Conservation (phyloP, 2,329 filamentous ascomycete genomes). For the Phaeosphaeria sp. region DNA sequence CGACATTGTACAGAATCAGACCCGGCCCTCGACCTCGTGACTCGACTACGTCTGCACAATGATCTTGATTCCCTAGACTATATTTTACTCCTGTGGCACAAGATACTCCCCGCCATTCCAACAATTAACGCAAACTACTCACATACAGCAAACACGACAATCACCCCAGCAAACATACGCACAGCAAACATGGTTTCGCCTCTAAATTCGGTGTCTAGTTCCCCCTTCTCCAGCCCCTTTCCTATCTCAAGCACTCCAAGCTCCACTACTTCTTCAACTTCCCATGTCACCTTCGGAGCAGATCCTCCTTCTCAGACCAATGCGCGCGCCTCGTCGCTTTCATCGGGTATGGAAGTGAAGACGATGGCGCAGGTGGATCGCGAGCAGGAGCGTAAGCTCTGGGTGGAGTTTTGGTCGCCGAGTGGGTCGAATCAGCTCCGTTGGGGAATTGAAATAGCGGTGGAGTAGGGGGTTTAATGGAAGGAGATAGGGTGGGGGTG, state of each 20-base stretch:
- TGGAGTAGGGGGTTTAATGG: no score
- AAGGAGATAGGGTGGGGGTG: not conserved
- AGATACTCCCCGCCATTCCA: not conserved
- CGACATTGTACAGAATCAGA: not conserved
- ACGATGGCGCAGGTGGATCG: not conserved
- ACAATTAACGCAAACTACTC: not conserved
- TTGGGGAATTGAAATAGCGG: no score
- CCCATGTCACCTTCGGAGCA: not conserved
- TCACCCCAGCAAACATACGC: not conserved
- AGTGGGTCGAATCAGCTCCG: not conserved
- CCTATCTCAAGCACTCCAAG: not conserved
- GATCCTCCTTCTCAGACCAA: not conserved
- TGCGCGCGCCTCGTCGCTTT: not conserved
- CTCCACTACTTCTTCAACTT: not conserved
- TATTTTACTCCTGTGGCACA: not conserved
- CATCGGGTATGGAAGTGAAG: not conserved
- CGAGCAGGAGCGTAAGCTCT: not conserved
- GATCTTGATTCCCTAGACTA: not conserved
- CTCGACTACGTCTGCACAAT: not conserved
- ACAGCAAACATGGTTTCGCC: not conserved
- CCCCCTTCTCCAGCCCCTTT: not conserved
- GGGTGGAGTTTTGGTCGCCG: not conserved
- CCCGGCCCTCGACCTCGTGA: not conserved
- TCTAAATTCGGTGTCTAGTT: not conserved
- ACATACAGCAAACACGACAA: not conserved